A percentile compares a stretch with the other conserved stretches of the same genome.
Evolutionary conservation across 176 grass and related monocot species (phyloP).

Genomic region (Thinopyrum elongatum): DNA sequence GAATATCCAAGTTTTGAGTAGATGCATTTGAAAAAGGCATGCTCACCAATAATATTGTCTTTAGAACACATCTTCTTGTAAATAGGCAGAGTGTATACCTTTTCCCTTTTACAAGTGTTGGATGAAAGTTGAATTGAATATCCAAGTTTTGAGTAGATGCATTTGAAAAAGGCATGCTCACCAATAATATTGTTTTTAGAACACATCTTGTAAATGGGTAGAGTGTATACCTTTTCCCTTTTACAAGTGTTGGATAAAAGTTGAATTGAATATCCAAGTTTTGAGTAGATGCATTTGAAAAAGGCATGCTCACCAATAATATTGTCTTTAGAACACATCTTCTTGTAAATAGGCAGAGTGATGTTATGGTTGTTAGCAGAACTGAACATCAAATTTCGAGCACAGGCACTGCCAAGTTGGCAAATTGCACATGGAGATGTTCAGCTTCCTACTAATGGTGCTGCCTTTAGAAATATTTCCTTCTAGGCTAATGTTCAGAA

Average conservation of each 20-base stretch:
- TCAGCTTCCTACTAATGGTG: not conserved
- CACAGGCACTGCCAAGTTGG: not conserved
- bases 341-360: slow-evolving; percentile 8
- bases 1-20: not conserved
- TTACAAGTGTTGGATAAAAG: not conserved
- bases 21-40: not conserved
- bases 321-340: not conserved
- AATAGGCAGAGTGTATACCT: not conserved
- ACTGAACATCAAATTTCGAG: slow-evolving; percentile 4
- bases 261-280: not conserved
- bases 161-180: not conserved
- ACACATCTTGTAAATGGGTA: not conserved
- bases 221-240: not conserved
- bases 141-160: not conserved
- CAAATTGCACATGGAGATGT: slow-evolving; percentile 1
- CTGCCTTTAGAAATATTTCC: too few species aligned
- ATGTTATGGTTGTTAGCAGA: slow-evolving; percentile 1
- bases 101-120: not conserved
- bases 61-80: not conserved
- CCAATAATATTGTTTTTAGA: not conserved
- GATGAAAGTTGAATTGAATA: not conserved
- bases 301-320: not conserved
- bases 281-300: not conserved
- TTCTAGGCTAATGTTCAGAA: too few species aligned
- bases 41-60: not conserved